Conservation (phyloP, 2,329 filamentous ascomycete genomes). For the Aureobasidium zeae region DNA sequence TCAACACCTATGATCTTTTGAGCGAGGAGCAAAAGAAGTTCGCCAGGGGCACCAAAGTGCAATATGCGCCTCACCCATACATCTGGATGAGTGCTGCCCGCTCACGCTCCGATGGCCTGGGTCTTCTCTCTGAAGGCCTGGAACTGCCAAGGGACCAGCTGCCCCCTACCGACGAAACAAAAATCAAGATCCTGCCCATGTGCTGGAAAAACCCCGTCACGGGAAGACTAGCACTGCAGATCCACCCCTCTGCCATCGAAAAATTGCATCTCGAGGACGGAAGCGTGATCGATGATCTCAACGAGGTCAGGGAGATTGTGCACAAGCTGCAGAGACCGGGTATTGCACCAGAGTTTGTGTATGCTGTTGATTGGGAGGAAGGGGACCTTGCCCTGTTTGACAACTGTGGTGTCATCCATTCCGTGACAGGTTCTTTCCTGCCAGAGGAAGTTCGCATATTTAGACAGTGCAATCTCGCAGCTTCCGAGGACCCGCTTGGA, state of each 20-base stretch:
- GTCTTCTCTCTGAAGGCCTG: slow-evolving; percentile 56
- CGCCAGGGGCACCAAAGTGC: slow-evolving; percentile 55
- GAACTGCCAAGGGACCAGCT: slow-evolving; percentile 54
- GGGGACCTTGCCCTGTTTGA: slow-evolving; percentile 71
- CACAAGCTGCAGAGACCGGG: slow-evolving; percentile 64
- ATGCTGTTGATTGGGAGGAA: slow-evolving; percentile 67
- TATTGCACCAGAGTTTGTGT: slow-evolving; percentile 59
- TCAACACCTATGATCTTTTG: slow-evolving; percentile 60
- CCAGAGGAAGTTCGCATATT: slow-evolving; percentile 67
- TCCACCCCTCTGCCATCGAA: slow-evolving; percentile 63
- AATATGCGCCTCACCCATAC: slow-evolving; percentile 72
- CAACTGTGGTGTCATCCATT: slow-evolving; percentile 66
- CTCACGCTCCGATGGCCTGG: slow-evolving; percentile 59
- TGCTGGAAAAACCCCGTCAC: slow-evolving; percentile 69
- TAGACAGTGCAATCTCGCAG: slow-evolving; percentile 71
- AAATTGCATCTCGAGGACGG: slow-evolving; percentile 60
- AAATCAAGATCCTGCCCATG: slow-evolving; percentile 66
- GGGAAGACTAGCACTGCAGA: slow-evolving; percentile 58
- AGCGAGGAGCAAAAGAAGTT: slow-evolving; percentile 58
- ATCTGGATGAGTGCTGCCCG: slow-evolving; percentile 68
- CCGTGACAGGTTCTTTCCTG: slow-evolving; percentile 64
- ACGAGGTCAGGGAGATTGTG: slow-evolving; percentile 57
- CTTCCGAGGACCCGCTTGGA: slow-evolving; percentile 48
- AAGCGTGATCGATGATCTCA: slow-evolving; percentile 58
- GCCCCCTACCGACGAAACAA: slow-evolving; percentile 54